Base-by-base conservation (phyloP, 495 filamentous ascomycete genomes). In the Aspergillus haitiensis region DNA sequence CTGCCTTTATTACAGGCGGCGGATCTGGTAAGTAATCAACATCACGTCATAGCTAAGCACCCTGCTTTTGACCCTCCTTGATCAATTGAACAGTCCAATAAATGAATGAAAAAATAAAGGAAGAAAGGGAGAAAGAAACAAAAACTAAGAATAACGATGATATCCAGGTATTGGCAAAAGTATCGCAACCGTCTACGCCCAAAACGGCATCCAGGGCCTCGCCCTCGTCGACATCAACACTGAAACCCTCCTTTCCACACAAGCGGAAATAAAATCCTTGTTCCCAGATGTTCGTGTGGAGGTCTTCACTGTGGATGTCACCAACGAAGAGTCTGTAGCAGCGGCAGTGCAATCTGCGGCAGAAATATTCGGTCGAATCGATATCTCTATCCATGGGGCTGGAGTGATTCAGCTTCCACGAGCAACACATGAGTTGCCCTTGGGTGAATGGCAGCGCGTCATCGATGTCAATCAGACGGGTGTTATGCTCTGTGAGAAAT, bases 381-480 rank as follows among this genome's bases (percentile, higher is more conserved):
- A 86, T 52, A 80, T 84, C 18, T 59, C 82, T 0, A 70, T 85
- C 34, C 79, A 82, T 58, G 79, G 80, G 18, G 75, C 76, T 11
- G 83, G 76, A 0, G 64, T 72, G 2, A 47, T 52, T 37, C 67
- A 70, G 7, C 52, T 33, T 0, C 51, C 70, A 0, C 58, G 57
- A 0, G 54, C 65, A 0, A 77, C 78, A 5, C 64, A 72, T 32
- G 61, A 77, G 13, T 66, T 71, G 47, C 51, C 62, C 12, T 56
- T 74, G 39, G 66, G 60, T 3, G 72, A 78, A n/a, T 81, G 75
- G 70, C 61, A 70, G 48, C 70, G 70, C 36, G 74, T 81, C 1
- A 64, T 78, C 7, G 66, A 65, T 46, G 65, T 83, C 34, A 82
- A 83, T 50, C 67, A 78, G 55, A 79, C 70, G 2, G 81, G 79